Percentiles rank a stretch among this genome's conserved stretches.
Conservation (phyloP, 768 basidiomycete species). For the Rhizopogon vinicolor region DNA sequence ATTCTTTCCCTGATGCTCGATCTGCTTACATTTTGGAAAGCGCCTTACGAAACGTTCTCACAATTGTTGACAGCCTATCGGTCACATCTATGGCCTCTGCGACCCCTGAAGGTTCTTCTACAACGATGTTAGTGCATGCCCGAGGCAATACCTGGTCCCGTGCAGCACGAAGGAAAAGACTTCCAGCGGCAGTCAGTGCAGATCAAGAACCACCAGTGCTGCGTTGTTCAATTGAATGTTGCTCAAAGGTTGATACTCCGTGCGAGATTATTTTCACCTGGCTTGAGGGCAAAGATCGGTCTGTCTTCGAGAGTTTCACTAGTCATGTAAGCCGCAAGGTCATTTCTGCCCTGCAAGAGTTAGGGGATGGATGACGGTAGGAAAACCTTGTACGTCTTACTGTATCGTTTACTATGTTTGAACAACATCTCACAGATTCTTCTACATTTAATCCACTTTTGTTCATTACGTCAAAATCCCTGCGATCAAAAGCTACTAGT, state of each 20-base stretch:
- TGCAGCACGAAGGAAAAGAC: constrained; percentile 49
- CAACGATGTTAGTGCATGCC: constrained; percentile 23
- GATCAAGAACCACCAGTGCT: constrained; percentile 9
- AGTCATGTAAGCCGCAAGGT: constrained; percentile 60
- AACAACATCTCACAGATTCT: too few species aligned
- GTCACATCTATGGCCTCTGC: constrained; percentile 1
- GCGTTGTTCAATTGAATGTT: constrained; percentile 22
- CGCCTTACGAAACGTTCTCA: constrained; percentile 27
- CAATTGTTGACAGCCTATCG: constrained; percentile 26
- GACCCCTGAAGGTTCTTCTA: constrained; percentile 1
- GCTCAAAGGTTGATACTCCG: background rate
- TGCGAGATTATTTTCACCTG: constrained; percentile 35
- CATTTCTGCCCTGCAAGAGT: background rate
- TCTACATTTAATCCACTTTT: too few species aligned
- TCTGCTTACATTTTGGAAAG: constrained; percentile 9
- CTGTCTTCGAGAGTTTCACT: constrained; percentile 61
- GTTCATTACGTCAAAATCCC: too few species aligned
- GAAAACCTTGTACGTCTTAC: too few species aligned
- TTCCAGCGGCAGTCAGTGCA: background rate
- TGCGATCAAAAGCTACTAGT: too few species aligned
- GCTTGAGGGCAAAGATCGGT: constrained; percentile 54
- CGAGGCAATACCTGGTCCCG: constrained; percentile 64
- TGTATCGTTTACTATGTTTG: too few species aligned
- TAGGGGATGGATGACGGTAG: background rate
- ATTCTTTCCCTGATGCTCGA: constrained; percentile 23